These are phyloP conservation scores for Chlamydomonas eustigma DNA, from an alignment of 139 green algal genomes.

Conservation along the genomic window DNA sequence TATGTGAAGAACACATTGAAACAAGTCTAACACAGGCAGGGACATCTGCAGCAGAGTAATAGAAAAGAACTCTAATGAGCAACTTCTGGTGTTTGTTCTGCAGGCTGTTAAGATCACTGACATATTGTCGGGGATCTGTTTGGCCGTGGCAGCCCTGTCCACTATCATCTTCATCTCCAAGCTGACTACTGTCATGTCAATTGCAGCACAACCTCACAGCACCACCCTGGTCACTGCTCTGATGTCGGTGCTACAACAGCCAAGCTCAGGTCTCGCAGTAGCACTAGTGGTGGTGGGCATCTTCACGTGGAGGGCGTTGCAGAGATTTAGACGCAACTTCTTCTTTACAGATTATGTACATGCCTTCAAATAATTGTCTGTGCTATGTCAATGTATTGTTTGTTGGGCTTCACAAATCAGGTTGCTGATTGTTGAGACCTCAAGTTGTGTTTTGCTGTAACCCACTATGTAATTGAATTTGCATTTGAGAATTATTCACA, in stretches of 20 bases:
- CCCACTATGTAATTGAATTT: too few species aligned
- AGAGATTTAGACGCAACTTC: not conserved
- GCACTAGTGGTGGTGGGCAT: not conserved
- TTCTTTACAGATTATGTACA: slow-evolving; percentile 1
- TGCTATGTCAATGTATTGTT: too few species aligned
- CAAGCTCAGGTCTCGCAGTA: not conserved
- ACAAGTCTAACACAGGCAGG: too few species aligned
- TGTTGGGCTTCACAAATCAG: too few species aligned
- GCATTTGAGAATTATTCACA: too few species aligned
- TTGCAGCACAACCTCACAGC: not conserved
- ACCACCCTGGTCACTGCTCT: not conserved
- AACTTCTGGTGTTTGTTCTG: not conserved
- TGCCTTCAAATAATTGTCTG: not conserved
- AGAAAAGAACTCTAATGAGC: not conserved
- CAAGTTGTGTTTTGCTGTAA: too few species aligned
- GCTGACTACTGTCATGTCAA: not conserved
- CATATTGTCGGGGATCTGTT: not conserved
- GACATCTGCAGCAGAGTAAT: not conserved
- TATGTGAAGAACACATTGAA: too few species aligned
- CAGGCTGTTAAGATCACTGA: not conserved
- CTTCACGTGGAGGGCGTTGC: not conserved
- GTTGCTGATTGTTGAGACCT: too few species aligned
- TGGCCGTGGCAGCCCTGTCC: not conserved
- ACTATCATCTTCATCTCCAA: not conserved
- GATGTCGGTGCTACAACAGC: not conserved